Conservation (phyloP, 2,329 filamentous ascomycete genomes). For the Colletotrichum navitas region DNA sequence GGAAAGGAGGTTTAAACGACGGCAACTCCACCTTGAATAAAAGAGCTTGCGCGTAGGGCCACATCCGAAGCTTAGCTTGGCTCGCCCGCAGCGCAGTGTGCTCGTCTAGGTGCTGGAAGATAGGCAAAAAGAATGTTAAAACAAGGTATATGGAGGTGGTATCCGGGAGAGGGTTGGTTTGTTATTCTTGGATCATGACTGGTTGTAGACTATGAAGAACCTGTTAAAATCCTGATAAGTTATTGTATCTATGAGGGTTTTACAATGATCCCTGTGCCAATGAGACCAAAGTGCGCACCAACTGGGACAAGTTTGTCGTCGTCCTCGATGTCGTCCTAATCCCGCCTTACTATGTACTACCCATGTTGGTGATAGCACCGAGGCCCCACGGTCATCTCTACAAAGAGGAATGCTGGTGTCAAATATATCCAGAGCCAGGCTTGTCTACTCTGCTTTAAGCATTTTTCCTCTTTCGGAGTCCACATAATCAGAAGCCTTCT, state of each 20-base stretch:
- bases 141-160: conserved; percentile 10
- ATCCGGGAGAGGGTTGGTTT: conserved; percentile 24
- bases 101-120: conserved; percentile 3
- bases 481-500: conserved; percentile 24
- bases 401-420: conserved; percentile 11
- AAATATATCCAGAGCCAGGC: neutral
- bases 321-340: neutral
- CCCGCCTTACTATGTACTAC: neutral
- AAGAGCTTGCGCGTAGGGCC: conserved; percentile 33
- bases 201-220: conserved; percentile 3
- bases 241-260: conserved; percentile 4
- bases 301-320: conserved; percentile 2
- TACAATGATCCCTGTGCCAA: neutral
- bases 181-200: conserved; percentile 23
- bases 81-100: neutral
- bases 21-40: conserved; percentile 7
- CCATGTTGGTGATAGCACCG: neutral
- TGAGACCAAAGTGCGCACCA: conserved; percentile 1
- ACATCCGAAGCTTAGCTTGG: conserved; percentile 6
- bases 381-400: neutral
- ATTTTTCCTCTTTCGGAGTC: conserved; percentile 4
- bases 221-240: conserved; percentile 6
- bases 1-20: conserved; percentile 33
- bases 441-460: neutral
- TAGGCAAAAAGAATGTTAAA: conserved; percentile 9